A percentile compares a stretch with the other conserved stretches of the same genome.
These are phyloP conservation scores for Mycena citricolor DNA, from an alignment of 1,284 basidiomycete genomes.

Conservation along the genomic window DNA sequence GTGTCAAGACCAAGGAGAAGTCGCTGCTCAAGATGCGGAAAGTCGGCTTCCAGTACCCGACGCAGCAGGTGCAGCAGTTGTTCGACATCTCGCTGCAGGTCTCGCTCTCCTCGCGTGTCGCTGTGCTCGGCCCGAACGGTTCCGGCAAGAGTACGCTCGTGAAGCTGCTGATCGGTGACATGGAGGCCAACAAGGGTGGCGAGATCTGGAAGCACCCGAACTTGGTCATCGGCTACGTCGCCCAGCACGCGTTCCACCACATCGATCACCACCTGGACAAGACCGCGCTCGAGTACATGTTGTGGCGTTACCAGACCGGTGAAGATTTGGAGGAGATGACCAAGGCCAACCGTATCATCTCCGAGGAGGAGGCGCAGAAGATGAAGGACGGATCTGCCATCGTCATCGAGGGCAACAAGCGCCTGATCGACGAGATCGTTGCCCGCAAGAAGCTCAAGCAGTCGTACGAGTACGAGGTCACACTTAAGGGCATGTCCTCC, in stretches of 20 bases:
- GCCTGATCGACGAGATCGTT: constrained; percentile 90
- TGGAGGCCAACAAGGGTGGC: constrained; percentile 94
- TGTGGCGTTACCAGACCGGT: constrained; percentile 99
- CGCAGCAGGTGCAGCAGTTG: constrained; percentile 82
- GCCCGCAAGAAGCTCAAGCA: constrained; percentile 98
- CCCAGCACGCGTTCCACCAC: constrained; percentile 99
- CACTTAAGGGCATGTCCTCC: constrained; percentile 89
- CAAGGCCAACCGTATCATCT: constrained; percentile 87
- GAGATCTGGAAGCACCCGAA: constrained; percentile 99
- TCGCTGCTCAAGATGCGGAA: constrained; percentile 96
- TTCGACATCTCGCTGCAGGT: constrained; percentile 96
- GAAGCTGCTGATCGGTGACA: constrained; percentile 97
- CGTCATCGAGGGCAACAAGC: constrained; percentile 92
- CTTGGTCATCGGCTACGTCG: constrained; percentile 98
- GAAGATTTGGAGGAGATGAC: constrained; percentile 96
- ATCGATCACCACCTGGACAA: constrained; percentile 98
- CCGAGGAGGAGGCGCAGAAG: constrained; percentile 88
- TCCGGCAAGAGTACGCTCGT: constrained; percentile 99
- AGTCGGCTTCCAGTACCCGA: constrained; percentile 96
- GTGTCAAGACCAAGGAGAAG: constrained; percentile 99
- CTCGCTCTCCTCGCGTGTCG: constrained; percentile 96
- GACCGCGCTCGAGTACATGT: constrained; percentile 97
- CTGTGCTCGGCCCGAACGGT: constrained; percentile 95
- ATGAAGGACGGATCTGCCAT: constrained; percentile 94
- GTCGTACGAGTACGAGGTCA: constrained; percentile 96